Conservation (phyloP, 1,139 yeast species). For the Magnusiomyces fungicola region DNA sequence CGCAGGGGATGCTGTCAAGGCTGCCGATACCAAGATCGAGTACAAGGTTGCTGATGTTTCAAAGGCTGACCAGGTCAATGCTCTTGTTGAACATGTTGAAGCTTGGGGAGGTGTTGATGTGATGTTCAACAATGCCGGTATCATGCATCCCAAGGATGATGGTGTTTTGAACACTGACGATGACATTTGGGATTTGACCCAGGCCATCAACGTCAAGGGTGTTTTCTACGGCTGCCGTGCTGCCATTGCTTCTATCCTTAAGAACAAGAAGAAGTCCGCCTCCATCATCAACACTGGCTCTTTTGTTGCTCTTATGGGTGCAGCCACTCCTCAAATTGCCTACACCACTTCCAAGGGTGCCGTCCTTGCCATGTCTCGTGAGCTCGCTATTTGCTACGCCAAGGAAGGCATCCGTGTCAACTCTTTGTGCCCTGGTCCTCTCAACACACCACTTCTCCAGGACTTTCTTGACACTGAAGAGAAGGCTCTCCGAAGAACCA, state of each 20-base stretch:
- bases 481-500: slow-evolving; percentile 38
- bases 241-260: slow-evolving; percentile 44
- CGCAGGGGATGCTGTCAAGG: slow-evolving; percentile 1
- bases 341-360: slow-evolving; percentile 39
- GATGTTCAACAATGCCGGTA: slow-evolving; percentile 69
- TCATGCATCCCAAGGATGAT: slow-evolving; percentile 64
- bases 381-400: slow-evolving; percentile 62
- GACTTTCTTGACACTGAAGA: slow-evolving; percentile 38
- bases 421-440: slow-evolving; percentile 63
- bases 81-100: slow-evolving; percentile 31
- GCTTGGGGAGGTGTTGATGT: slow-evolving; percentile 52
- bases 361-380: slow-evolving; percentile 43
- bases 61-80: slow-evolving; percentile 32
- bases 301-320: slow-evolving; percentile 49
- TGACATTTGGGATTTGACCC: slow-evolving; percentile 43
- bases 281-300: slow-evolving; percentile 59
- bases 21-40: slow-evolving; percentile 20
- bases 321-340: slow-evolving; percentile 34
- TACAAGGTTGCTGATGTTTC: slow-evolving; percentile 31
- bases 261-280: slow-evolving; percentile 40
- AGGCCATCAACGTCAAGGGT: slow-evolving; percentile 49
- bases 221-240: slow-evolving; percentile 53
- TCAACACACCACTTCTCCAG: slow-evolving; percentile 49
- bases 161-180: slow-evolving; percentile 35
- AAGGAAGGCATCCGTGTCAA: slow-evolving; percentile 61